Conservation (phyloP, 306 rosid genomes). For the Nissolia schottii region DNA sequence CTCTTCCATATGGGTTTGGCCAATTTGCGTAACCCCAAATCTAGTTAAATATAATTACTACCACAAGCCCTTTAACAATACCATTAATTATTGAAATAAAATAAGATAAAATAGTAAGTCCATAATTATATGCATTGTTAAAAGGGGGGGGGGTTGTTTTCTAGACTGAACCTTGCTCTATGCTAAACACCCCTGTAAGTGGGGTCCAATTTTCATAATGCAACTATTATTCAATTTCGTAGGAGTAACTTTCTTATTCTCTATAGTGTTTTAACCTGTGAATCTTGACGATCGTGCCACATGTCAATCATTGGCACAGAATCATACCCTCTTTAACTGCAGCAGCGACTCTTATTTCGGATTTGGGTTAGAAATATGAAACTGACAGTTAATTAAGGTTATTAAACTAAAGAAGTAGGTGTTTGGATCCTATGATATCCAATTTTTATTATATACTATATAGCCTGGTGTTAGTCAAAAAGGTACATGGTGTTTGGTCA, state of each 20-base stretch:
- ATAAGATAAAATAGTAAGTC: too few species aligned
- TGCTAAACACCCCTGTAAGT: conserved; percentile 11
- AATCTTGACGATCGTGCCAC: conserved; percentile 30
- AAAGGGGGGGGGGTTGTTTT: too few species aligned
- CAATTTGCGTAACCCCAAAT: conserved; percentile 39
- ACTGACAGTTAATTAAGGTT: background rate
- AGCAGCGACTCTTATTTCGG: background rate
- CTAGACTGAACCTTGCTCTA: background rate
- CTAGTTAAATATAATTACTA: background rate
- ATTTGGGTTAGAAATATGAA: background rate
- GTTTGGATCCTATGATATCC: background rate
- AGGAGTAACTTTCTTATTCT: background rate
- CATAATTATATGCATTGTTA: background rate
- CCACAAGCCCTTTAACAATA: background rate
- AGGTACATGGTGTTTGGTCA: conserved; percentile 31
- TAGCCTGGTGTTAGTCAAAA: conserved; percentile 24
- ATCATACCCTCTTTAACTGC: background rate
- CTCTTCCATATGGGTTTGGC: conserved; percentile 56
- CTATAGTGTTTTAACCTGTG: background rate
- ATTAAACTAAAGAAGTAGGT: background rate
- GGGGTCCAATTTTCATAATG: conserved; percentile 8
- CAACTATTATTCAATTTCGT: background rate
- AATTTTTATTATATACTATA: background rate
- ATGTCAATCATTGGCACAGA: conserved; percentile 33
- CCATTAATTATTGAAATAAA: background rate